Conservation (phyloP, 2,329 filamentous ascomycete genomes). For the Immersiporthe knoxdaviesiana region DNA sequence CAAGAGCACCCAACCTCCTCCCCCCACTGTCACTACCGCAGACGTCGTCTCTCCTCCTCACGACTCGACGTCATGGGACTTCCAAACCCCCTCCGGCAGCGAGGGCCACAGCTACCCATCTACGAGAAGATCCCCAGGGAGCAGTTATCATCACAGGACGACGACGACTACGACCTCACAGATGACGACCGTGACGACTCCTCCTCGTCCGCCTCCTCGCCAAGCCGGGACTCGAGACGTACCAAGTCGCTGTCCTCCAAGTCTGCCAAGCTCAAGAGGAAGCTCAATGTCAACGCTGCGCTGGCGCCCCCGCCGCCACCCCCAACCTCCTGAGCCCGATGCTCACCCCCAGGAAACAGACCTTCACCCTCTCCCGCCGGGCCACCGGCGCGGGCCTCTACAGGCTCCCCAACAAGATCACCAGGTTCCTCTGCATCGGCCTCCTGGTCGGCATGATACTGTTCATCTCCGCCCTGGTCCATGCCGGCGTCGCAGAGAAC, state of each 20-base stretch:
- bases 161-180: conserved; percentile 50
- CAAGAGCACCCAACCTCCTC: not conserved
- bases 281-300: conserved; percentile 27
- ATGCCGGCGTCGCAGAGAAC: conserved; percentile 74
- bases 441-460: conserved; percentile 71
- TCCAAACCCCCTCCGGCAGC: conserved; percentile 50
- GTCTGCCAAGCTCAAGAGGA: conserved; percentile 45
- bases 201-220: conserved; percentile 43
- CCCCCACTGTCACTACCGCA: conserved; percentile 16
- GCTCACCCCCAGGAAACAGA: conserved; percentile 41
- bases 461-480: conserved; percentile 76
- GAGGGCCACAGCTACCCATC: conserved; percentile 50
- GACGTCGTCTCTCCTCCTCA: conserved; percentile 1
- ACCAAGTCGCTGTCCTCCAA: conserved; percentile 48
- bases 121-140: conserved; percentile 57
- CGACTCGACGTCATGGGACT: conserved; percentile 26
- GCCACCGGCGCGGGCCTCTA: conserved; percentile 51
- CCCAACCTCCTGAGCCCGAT: conserved; percentile 26
- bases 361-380: conserved; percentile 38
- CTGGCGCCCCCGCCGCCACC: conserved; percentile 23
- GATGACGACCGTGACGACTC: conserved; percentile 43
- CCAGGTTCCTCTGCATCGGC: conserved; percentile 76
- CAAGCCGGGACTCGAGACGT: conserved; percentile 59
- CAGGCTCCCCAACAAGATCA: conserved; percentile 71
- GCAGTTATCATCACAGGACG: conserved; percentile 52